Evolutionary conservation across 495 filamentous ascomycete species (phyloP), one percentile per base, ranked within the genome.

Genomic region (Paragyromitra xinjiangensis): DNA sequence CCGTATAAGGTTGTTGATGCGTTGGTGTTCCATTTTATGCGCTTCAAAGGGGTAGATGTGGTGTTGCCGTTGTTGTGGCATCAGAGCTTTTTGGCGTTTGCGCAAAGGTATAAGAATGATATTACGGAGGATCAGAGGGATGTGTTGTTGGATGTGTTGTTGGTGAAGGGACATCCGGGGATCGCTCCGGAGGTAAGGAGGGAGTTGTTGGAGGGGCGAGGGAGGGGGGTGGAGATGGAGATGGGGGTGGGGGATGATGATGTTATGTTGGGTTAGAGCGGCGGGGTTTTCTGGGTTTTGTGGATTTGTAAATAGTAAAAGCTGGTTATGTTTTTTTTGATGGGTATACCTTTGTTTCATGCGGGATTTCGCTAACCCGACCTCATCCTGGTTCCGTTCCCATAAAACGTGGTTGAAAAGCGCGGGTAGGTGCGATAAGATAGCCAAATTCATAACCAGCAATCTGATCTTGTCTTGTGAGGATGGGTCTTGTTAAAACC

Each of bases 1-100:
- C 95, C 95, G 40, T 97, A 92, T 85, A 94, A 97, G 83, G 95
- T 96, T 29, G 90, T 99, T 22, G 95, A 99, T 79, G 91, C 94
- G 26, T 86, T 98, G 6, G 96, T 98, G 16, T 98, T 98, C 85
- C 94, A 98, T 84, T 99, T 98, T 83, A 83, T 97, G 77, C 91
- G 95, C 19, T 98, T 98, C 85, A 89, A 92, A 45, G 89, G 86
- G 40, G 85, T 85, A 2, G 85, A 88, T 37, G 83, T 85, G 14
- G 83, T 84, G 9, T 83, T 97, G 50, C 94, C 94, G 0, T 92
- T 97, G 4, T 87, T 97, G 53, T 97, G 94, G 92, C 94, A 97
- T 84, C 92, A 96, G 84, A 89, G 89, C 80, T 85, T 99, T 45
- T 83, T 98, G 69, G 92, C 92, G 0, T 98, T 99, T 84, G 94